Evolutionary conservation across 2,329 filamentous ascomycete genomes (phyloP).

Genomic region (Colletotrichum sansevieriae): DNA sequence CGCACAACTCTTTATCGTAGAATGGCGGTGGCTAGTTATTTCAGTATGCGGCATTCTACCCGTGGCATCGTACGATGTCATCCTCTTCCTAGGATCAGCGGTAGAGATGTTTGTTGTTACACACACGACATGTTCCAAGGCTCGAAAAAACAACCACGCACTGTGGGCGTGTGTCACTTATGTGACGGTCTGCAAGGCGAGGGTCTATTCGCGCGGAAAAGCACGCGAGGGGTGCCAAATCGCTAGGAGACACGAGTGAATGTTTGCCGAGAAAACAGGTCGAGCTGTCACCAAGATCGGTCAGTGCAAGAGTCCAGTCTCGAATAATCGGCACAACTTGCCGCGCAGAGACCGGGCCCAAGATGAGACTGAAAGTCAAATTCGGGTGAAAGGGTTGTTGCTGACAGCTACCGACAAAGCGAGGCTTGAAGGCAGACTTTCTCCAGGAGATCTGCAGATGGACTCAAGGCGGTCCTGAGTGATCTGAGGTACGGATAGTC

Average conservation of each 20-base stretch:
- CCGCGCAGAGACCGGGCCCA: constrained; percentile 22
- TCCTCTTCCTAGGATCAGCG: neutral
- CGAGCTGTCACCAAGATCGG: constrained; percentile 24
- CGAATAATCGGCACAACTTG: constrained; percentile 35
- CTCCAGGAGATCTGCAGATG: constrained; percentile 3
- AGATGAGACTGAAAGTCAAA: constrained; percentile 23
- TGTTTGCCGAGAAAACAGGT: constrained; percentile 29
- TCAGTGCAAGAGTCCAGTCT: constrained; percentile 5
- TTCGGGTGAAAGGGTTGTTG: neutral
- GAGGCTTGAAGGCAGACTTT: constrained; percentile 5
- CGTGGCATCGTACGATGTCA: constrained; percentile 21
- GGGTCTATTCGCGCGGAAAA: constrained; percentile 12
- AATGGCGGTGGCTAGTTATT: neutral
- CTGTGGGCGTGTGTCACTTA: constrained; percentile 4
- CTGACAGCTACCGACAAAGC: neutral
- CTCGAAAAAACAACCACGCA: constrained; percentile 9
- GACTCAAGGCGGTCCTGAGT: constrained; percentile 4
- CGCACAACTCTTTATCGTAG: neutral
- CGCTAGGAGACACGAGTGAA: constrained; percentile 27
- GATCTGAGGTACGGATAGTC: neutral
- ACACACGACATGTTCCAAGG: constrained; percentile 10
- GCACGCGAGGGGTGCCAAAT: constrained; percentile 18
- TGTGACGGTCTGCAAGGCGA: constrained; percentile 12
- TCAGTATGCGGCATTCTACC: neutral
- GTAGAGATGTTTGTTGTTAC: neutral